These are phyloP conservation scores for Penicillium brevicompactum DNA, from an alignment of 2,329 filamentous ascomycete species.

Conservation along the genomic window DNA sequence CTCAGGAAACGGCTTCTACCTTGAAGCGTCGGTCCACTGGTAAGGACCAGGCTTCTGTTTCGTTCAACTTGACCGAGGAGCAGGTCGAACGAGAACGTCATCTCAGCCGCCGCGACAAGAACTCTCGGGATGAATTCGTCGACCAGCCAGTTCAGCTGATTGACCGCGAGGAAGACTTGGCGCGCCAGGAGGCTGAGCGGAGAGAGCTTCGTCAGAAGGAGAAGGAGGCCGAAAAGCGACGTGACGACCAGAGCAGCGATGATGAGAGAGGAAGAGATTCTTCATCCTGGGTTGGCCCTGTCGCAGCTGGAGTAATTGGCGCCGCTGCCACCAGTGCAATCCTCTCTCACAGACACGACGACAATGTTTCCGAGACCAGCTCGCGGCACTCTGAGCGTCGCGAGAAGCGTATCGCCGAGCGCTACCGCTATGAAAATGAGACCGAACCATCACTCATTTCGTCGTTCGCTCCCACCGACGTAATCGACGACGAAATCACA, in stretches of 20 bases:
- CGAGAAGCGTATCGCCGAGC: conserved; percentile 44
- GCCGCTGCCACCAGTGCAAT: conserved; percentile 50
- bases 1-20: conserved; percentile 27
- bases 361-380: conserved; percentile 33
- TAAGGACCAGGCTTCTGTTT: conserved; percentile 52
- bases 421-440: conserved; percentile 31
- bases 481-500: conserved; percentile 21
- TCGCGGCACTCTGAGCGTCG: conserved; percentile 39
- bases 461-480: conserved; percentile 22
- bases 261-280: conserved; percentile 31
- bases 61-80: conserved; percentile 60
- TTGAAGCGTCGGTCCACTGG: conserved; percentile 36
- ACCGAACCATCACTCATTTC: conserved; percentile 28
- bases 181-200: conserved; percentile 19
- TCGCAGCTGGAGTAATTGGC: conserved; percentile 55
- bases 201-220: neutral
- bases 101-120: conserved; percentile 28
- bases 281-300: conserved; percentile 38
- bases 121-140: conserved; percentile 22
- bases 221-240: conserved; percentile 20
- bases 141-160: conserved; percentile 29
- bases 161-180: conserved; percentile 31
- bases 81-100: conserved; percentile 53
- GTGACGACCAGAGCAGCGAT: neutral
- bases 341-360: conserved; percentile 33